Evolutionary conservation across 495 filamentous ascomycete genomes (phyloP).

Genomic region (Tuber aestivum): DNA sequence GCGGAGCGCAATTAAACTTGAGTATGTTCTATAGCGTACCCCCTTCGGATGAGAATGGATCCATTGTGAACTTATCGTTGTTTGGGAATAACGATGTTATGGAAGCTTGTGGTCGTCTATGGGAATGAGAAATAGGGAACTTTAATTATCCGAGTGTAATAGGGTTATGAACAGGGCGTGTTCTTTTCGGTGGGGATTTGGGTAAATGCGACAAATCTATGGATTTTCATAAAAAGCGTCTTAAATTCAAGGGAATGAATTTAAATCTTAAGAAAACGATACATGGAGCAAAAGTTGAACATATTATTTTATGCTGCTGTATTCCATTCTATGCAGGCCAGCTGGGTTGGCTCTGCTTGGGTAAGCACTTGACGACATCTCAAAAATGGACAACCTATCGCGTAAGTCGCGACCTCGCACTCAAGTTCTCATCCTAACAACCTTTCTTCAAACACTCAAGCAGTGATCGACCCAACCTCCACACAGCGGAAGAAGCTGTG

Average conservation of each 20-base stretch:
- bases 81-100: background rate
- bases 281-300: background rate
- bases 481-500: background rate
- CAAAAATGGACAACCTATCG: background rate
- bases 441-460: background rate
- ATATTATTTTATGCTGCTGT: background rate
- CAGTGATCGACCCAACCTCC: background rate
- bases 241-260: background rate
- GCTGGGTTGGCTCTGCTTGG: background rate
- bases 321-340: background rate
- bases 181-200: background rate
- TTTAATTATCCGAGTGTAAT: background rate
- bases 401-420: background rate
- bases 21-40: conserved; percentile 46
- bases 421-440: background rate
- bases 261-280: background rate
- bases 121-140: background rate
- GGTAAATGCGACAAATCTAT: background rate
- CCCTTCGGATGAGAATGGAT: conserved; percentile 92
- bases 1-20: conserved; percentile 7
- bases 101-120: background rate
- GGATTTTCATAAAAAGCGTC: background rate
- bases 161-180: background rate
- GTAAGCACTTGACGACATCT: background rate
- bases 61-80: conserved; percentile 53